phyloP scores from a whole-genome alignment of 441 rosid genomes.

The Croton laevigatus region DNA sequence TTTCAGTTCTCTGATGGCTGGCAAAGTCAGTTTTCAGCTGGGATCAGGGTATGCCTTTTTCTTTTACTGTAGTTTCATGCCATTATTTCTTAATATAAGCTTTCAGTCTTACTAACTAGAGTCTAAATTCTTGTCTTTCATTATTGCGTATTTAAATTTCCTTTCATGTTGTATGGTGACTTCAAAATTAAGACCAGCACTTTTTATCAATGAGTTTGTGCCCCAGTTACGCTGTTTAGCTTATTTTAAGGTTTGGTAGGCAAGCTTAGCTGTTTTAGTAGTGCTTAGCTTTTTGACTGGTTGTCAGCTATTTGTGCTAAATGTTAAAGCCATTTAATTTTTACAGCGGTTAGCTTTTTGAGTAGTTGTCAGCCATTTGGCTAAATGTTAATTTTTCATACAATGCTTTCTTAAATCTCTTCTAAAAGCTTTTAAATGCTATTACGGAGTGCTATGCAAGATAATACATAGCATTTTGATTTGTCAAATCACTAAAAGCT shows the following conservation, averaged over 20 bases:
- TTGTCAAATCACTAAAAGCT: too few species aligned
- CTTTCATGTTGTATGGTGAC: not conserved
- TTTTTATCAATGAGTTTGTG: not conserved
- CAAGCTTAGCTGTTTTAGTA: too few species aligned
- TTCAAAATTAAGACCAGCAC: not conserved
- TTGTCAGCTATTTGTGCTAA: too few species aligned
- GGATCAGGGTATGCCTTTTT: constrained; percentile 59
- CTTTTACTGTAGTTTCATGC: constrained; percentile 5
- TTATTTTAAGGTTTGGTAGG: not conserved
- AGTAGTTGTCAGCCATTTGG: too few species aligned
- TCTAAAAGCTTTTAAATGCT: too few species aligned
- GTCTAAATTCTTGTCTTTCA: not conserved
- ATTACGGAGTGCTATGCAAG: too few species aligned
- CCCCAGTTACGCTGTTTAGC: not conserved
- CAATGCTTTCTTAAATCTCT: too few species aligned
- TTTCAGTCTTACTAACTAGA: not conserved
- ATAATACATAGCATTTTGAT: too few species aligned
- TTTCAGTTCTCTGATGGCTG: constrained; percentile 72
- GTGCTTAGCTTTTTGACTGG: too few species aligned
- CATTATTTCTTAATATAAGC: not conserved
- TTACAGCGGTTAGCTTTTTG: too few species aligned
- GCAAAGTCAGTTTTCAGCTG: constrained; percentile 78
- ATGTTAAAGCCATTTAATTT: too few species aligned
- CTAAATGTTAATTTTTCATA: too few species aligned
- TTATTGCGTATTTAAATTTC: not conserved